Percentiles rank a stretch among this genome's conserved stretches.
These are phyloP conservation scores for Fusarium verticillioides DNA, from an alignment of 2,329 filamentous ascomycete genomes.

Conservation along the genomic window DNA sequence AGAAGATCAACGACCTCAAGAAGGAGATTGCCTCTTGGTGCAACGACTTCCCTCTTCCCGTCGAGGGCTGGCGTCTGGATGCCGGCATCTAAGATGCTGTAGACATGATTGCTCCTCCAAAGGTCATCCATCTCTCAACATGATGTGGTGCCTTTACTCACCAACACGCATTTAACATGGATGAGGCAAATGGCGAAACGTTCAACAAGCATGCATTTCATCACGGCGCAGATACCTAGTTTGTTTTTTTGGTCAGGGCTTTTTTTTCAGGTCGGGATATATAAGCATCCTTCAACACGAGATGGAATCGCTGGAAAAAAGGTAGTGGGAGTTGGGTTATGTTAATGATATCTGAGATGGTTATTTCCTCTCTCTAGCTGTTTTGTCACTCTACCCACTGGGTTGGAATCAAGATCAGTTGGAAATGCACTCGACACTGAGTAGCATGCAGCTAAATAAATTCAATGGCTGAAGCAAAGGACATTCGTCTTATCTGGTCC, in stretches of 20 bases:
- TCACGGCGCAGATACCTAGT: constrained; percentile 46
- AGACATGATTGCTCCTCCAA: constrained; percentile 3
- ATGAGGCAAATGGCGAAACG: constrained; percentile 48
- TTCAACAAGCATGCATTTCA: constrained; percentile 49
- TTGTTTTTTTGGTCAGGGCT: constrained; percentile 31
- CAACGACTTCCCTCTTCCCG: constrained; percentile 89
- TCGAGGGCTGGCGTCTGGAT: constrained; percentile 75
- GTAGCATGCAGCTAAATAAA: constrained; percentile 26
- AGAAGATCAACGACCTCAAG: constrained; percentile 85
- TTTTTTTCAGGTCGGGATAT: constrained; percentile 39
- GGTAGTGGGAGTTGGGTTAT: constrained; percentile 44
- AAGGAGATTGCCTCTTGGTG: constrained; percentile 93
- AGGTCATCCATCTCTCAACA: constrained; percentile 20
- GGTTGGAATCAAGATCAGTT: background rate
- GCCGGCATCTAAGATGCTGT: constrained; percentile 63
- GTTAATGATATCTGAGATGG: constrained; percentile 32
- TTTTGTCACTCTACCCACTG: background rate
- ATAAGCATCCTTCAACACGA: constrained; percentile 44
- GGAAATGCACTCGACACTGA: background rate
- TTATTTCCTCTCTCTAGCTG: constrained; percentile 25
- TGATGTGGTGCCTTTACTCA: constrained; percentile 29
- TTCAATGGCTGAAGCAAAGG: constrained; percentile 12
- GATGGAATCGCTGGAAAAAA: constrained; percentile 38
- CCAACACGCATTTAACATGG: constrained; percentile 46
- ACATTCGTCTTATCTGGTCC: too few species aligned